phyloP scores from a whole-genome alignment of 2,329 filamentous ascomycete species.

The Endoconidiophora laricicola region DNA sequence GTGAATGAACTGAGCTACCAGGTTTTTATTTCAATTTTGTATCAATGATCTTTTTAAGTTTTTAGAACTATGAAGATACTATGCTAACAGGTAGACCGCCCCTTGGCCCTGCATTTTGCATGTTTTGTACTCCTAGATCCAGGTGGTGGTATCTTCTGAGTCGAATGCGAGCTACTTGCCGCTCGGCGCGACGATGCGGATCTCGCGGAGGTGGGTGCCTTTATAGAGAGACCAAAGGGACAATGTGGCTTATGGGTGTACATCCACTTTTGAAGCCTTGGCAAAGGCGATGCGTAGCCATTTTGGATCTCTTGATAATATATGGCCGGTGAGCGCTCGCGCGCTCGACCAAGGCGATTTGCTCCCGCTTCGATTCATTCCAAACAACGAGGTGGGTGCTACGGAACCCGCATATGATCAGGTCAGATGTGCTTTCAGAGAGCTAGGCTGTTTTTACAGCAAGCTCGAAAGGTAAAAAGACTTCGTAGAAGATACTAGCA shows the following conservation, averaged over 20 bases:
- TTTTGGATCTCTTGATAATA: constrained; percentile 13
- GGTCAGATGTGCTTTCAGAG: constrained; percentile 25
- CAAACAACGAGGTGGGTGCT: constrained; percentile 66
- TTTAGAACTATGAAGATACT: no score
- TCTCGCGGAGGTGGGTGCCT: constrained; percentile 77
- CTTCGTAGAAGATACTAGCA: constrained; percentile 43
- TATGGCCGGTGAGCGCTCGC: constrained; percentile 60
- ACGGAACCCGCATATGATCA: constrained; percentile 68
- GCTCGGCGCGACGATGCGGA: constrained; percentile 34
- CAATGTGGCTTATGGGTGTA: constrained; percentile 27
- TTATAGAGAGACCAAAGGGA: constrained; percentile 19
- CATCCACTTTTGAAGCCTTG: constrained; percentile 39
- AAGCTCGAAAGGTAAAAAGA: constrained; percentile 53
- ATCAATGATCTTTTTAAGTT: no score
- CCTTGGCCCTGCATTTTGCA: constrained; percentile 10
- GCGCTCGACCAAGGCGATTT: constrained; percentile 59
- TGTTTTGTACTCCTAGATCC: constrained; percentile 43
- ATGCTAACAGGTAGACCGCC: constrained; percentile 24
- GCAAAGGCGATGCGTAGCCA: constrained; percentile 52
- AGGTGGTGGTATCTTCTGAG: constrained; percentile 58
- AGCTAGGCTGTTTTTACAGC: constrained; percentile 62
- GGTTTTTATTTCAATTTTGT: no score
- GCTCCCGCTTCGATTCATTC: constrained; percentile 55
- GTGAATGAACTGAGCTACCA: constrained; percentile 54
- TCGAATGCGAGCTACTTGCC: constrained; percentile 40